Conservation (phyloP, 371 early-diverging fungal species). For the Parasitella parasitica region DNA sequence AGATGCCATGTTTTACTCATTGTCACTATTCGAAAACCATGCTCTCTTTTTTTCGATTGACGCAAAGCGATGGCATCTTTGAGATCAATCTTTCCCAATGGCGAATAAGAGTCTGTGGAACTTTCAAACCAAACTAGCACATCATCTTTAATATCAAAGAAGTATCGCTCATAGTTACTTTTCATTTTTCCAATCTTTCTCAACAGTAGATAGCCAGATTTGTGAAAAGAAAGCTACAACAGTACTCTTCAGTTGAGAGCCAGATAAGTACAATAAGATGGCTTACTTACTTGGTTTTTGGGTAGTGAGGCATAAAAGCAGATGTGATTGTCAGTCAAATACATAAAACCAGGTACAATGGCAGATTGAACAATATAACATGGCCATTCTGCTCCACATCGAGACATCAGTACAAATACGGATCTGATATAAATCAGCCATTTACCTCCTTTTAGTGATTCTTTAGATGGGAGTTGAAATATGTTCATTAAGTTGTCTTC, state of each 20-base stretch:
- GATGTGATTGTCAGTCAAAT: conserved; percentile 66
- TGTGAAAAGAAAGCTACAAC: conserved; percentile 50
- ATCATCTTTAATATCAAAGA: conserved; percentile 70
- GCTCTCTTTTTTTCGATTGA: conserved; percentile 45
- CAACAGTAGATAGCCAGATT: conserved; percentile 62
- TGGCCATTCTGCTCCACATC: conserved; percentile 56
- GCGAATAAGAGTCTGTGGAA: conserved; percentile 68
- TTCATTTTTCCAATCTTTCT: conserved; percentile 47
- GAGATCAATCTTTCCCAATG: conserved; percentile 68
- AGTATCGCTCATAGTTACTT: conserved; percentile 56
- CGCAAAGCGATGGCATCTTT: conserved; percentile 60
- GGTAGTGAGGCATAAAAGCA: conserved; percentile 75
- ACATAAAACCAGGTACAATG: conserved; percentile 70
- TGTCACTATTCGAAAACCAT: conserved; percentile 62
- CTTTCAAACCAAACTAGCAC: conserved; percentile 63
- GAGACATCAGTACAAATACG: not conserved
- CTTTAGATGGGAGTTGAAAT: conserved; percentile 59
- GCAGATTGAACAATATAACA: conserved; percentile 74
- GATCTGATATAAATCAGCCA: not conserved
- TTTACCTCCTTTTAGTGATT: conserved; percentile 56
- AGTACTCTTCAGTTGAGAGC: not conserved
- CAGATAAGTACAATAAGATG: not conserved
- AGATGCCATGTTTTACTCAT: conserved; percentile 53
- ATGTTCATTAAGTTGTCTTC: conserved; percentile 61
- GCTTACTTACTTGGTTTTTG: conserved; percentile 38